Percentiles rank a stretch among this genome's conserved stretches.
These are phyloP conservation scores for Pseudotulostoma volvatum DNA, from an alignment of 495 filamentous ascomycete genomes.

Conservation along the genomic window DNA sequence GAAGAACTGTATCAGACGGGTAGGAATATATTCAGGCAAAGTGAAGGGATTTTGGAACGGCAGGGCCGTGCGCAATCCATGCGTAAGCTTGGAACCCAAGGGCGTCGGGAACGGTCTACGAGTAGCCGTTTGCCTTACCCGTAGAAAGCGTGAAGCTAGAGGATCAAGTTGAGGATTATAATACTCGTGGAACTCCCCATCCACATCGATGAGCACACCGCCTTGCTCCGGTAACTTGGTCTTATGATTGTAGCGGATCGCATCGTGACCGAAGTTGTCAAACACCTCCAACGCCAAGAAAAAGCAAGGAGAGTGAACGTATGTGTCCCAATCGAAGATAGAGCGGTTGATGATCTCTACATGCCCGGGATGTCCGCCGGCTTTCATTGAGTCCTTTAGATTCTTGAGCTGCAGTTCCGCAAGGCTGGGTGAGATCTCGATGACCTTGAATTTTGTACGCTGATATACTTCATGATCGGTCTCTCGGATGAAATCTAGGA, in stretches of 20 bases:
- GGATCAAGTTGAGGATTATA: conserved; percentile 69
- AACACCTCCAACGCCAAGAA: conserved; percentile 98
- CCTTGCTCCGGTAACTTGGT: conserved; percentile 72
- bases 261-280: conserved; percentile 95
- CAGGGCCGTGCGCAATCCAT: conserved; percentile 39
- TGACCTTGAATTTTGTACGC: conserved; percentile 84
- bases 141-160: conserved; percentile 63
- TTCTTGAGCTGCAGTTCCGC: conserved; percentile 62
- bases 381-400: conserved; percentile 42
- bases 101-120: conserved; percentile 36
- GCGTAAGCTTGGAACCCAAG: conserved; percentile 35
- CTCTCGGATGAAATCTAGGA: conserved; percentile 88
- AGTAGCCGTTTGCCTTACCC: conserved; percentile 54
- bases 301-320: conserved; percentile 82
- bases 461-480: conserved; percentile 82
- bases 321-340: conserved; percentile 83
- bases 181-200: conserved; percentile 90
- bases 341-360: conserved; percentile 89
- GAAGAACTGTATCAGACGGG: conserved; percentile 89
- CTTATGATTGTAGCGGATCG: conserved; percentile 64
- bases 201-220: conserved; percentile 62
- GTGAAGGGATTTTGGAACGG: conserved; percentile 57
- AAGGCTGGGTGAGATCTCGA: conserved; percentile 76
- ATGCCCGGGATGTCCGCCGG: conserved; percentile 59
- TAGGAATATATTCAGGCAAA: conserved; percentile 81